These are phyloP conservation scores for Barnettozyma siamensis DNA, from an alignment of 805 yeast genomes.

Conservation along the genomic window DNA sequence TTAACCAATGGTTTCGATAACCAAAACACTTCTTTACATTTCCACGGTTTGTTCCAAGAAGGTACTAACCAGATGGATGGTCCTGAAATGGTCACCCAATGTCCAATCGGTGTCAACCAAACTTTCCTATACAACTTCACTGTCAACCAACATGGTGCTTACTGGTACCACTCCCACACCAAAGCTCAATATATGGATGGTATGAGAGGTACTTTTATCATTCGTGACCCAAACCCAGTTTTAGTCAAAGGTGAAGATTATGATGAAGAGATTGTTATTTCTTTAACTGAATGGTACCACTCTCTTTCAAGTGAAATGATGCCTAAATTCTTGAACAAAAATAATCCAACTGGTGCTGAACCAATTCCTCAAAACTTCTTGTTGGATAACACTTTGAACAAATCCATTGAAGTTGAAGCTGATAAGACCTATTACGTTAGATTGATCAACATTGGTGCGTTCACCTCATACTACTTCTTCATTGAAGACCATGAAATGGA, in stretches of 20 bases:
- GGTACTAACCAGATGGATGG: slow-evolving; percentile 47
- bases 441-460: slow-evolving; percentile 82
- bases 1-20: slow-evolving; percentile 32
- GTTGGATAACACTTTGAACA: slow-evolving; percentile 74
- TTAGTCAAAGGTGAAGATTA: slow-evolving; percentile 45
- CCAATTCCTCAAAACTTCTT: slow-evolving; percentile 84
- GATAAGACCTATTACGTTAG: slow-evolving; percentile 79
- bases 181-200: slow-evolving; percentile 45
- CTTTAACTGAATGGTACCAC: slow-evolving; percentile 89
- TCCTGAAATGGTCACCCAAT: slow-evolving; percentile 42
- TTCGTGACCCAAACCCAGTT: slow-evolving; percentile 60
- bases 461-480: slow-evolving; percentile 83
- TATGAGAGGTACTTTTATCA: slow-evolving; percentile 42
- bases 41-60: slow-evolving; percentile 45
- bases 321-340: slow-evolving; percentile 54
- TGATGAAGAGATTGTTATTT: slow-evolving; percentile 70
- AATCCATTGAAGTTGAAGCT: slow-evolving; percentile 77
- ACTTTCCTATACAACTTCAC: slow-evolving; percentile 38
- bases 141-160: slow-evolving; percentile 41
- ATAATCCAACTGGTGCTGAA: slow-evolving; percentile 97
- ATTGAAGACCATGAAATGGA: slow-evolving; percentile 85
- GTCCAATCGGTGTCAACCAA: slow-evolving; percentile 40
- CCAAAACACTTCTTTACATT: slow-evolving; percentile 49
- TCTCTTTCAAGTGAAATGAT: slow-evolving; percentile 41
- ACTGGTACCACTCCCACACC: slow-evolving; percentile 53